A percentile compares a stretch with the other conserved stretches of the same genome.
phyloP scores from a whole-genome alignment of 1,284 basidiomycete genomes.

The Ustilago lituana region DNA sequence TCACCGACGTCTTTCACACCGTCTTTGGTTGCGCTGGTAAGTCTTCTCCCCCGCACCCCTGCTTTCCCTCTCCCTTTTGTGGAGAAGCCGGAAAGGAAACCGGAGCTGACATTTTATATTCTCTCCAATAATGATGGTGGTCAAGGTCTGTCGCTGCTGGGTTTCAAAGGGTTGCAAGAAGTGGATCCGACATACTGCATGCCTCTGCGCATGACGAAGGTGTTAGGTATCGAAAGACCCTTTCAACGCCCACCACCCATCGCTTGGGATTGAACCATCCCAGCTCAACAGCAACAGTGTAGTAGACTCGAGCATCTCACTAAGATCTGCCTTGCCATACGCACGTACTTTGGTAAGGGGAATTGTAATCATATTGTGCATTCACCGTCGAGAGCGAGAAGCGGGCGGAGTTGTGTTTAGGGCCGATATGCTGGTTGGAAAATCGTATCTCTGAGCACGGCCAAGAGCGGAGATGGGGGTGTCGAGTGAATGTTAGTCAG shows the following conservation, averaged over 20 bases:
- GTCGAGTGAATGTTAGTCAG: no score
- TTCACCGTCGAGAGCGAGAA: not conserved
- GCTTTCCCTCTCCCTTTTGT: no score
- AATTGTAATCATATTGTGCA: no score
- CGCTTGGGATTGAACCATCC: constrained; percentile 24
- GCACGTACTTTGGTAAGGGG: no score
- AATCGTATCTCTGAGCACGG: constrained; percentile 16
- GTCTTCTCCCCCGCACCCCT: constrained; percentile 45
- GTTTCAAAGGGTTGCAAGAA: constrained; percentile 83
- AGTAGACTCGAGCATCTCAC: no score
- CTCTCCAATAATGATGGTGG: no score
- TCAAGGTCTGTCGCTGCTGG: constrained; percentile 83
- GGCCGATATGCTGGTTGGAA: constrained; percentile 42
- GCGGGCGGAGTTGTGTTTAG: not conserved
- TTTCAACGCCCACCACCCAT: constrained; percentile 36
- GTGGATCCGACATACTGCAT: constrained; percentile 97
- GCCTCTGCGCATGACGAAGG: constrained; percentile 78
- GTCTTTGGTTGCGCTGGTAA: constrained; percentile 88
- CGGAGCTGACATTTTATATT: no score
- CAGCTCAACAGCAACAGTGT: no score
- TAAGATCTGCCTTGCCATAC: no score
- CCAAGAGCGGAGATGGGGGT: no score
- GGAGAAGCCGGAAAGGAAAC: no score
- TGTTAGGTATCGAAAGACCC: constrained; percentile 50
- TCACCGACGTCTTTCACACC: constrained; percentile 96